Evolutionary conservation across 495 filamentous ascomycete genomes (phyloP).

Genomic region (Thermochaetoides thermophila): DNA sequence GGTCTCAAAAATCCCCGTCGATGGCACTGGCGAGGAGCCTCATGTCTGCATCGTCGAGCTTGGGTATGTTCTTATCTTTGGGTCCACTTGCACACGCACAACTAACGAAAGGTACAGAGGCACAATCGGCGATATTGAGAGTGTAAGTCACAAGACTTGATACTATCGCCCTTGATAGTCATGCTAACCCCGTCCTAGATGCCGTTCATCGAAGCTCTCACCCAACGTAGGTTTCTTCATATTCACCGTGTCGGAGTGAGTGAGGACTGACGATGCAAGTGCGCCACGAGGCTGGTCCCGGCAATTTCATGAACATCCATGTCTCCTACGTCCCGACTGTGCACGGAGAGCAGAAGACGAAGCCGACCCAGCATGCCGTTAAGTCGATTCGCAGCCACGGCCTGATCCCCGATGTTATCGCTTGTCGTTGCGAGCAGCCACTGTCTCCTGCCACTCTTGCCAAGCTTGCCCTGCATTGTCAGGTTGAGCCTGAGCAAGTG

Average conservation of each 20-base stretch:
- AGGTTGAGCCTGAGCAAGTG: conserved; percentile 67
- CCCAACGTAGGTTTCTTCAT: conserved; percentile 35
- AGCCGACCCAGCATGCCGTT: conserved; percentile 87
- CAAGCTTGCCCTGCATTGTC: conserved; percentile 80
- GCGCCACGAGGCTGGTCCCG: conserved; percentile 34
- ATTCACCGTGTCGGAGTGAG: too few species aligned
- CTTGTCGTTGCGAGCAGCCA: conserved; percentile 70
- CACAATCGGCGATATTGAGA: conserved; percentile 67
- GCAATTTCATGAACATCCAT: conserved; percentile 76
- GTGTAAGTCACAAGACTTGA: conserved; percentile 18
- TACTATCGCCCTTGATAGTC: neutral
- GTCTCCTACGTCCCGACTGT: conserved; percentile 63
- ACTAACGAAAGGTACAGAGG: too few species aligned
- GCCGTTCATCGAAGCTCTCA: conserved; percentile 79
- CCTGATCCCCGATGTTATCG: conserved; percentile 72
- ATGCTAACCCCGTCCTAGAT: conserved; percentile 7
- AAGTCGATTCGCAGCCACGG: conserved; percentile 66
- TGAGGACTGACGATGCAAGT: too few species aligned
- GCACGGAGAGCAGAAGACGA: conserved; percentile 85
- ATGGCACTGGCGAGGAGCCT: conserved; percentile 65
- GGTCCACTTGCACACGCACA: too few species aligned
- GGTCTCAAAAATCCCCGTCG: conserved; percentile 74
- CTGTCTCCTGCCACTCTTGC: conserved; percentile 61
- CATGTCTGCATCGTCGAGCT: conserved; percentile 79
- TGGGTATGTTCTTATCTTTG: conserved; percentile 28